phyloP scores from a whole-genome alignment of 495 filamentous ascomycete species.

The Glutinoglossum americanum region DNA sequence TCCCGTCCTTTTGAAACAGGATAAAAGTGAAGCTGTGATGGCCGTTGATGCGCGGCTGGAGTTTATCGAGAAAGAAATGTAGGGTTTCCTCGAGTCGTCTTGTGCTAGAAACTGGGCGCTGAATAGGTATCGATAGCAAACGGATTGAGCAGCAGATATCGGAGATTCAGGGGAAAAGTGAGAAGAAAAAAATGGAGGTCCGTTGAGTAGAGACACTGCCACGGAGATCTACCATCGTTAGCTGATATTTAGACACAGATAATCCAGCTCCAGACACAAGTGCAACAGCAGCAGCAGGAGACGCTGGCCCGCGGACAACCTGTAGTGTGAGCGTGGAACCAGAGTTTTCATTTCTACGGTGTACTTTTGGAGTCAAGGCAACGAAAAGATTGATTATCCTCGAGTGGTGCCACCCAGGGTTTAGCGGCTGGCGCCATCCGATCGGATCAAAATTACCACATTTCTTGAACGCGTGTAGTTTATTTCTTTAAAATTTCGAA shows the following conservation, averaged over 20 bases:
- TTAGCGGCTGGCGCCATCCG: background rate
- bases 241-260: conserved; percentile 10
- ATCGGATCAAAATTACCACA: background rate
- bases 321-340: background rate
- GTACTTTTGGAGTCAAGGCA: background rate
- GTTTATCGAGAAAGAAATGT: conserved; percentile 93
- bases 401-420: background rate
- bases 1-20: conserved; percentile 85
- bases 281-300: conserved; percentile 9
- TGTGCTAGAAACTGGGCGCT: background rate
- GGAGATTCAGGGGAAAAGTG: conserved; percentile 57
- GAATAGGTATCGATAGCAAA: conserved; percentile 28
- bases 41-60: conserved; percentile 77
- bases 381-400: background rate
- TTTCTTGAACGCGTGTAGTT: background rate
- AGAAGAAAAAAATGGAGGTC: conserved; percentile 58
- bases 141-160: conserved; percentile 66
- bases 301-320: background rate
- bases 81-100: conserved; percentile 11
- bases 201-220: background rate
- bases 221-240: background rate
- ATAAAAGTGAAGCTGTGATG: conserved; percentile 65
- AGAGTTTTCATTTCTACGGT: background rate
- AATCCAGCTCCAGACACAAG: conserved; percentile 15
- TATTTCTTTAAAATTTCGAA: background rate